Evolutionary conservation across 441 rosid genomes (phyloP).

Genomic region (Eutrema salsugineum): DNA sequence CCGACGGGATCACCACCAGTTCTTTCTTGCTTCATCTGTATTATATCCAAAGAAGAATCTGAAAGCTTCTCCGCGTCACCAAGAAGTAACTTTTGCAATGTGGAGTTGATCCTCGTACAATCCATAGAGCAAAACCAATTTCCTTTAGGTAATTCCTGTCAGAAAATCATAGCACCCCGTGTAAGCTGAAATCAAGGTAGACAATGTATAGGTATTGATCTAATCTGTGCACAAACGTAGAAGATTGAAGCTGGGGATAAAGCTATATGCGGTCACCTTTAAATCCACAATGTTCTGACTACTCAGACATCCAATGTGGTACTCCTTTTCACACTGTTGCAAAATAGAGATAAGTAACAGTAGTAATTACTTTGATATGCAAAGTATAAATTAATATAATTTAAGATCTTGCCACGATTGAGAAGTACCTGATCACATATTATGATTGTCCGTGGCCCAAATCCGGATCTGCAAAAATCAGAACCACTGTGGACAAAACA

Average conservation of each 20-base stretch:
- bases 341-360: conserved; percentile 1
- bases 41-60: conserved; percentile 43
- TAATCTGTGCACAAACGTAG: conserved; percentile 3
- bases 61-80: conserved; percentile 59
- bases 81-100: conserved; percentile 58
- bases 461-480: conserved; percentile 63
- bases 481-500: conserved; percentile 47
- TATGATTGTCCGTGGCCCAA: conserved; percentile 85
- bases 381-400: background rate
- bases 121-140: conserved; percentile 90
- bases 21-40: conserved; percentile 60
- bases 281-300: conserved; percentile 62
- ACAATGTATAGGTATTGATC: background rate
- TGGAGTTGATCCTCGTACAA: conserved; percentile 61
- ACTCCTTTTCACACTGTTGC: conserved; percentile 92
- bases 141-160: conserved; percentile 79
- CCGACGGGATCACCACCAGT: conserved; percentile 49
- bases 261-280: conserved; percentile 19
- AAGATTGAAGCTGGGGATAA: background rate
- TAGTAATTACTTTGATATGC: background rate
- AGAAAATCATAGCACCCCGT: background rate
- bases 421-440: conserved; percentile 89
- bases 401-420: conserved; percentile 3
- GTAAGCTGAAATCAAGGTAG: background rate
- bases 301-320: conserved; percentile 91